A percentile compares a stretch with the other conserved stretches of the same genome.
phyloP scores from a whole-genome alignment of 179 eudicot genomes.

The Actinidia arguta region DNA sequence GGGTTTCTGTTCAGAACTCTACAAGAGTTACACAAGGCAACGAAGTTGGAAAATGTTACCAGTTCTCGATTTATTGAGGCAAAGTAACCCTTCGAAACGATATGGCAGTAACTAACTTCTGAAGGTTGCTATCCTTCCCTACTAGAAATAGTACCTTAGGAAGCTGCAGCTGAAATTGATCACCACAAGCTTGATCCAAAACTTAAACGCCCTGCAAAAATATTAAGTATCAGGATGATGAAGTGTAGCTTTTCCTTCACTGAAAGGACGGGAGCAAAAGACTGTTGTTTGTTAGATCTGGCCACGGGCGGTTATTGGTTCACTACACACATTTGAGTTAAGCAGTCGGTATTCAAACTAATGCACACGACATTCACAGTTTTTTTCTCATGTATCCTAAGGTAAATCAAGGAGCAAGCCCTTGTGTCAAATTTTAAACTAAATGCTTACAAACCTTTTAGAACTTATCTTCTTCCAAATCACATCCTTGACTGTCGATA shows the following conservation, averaged over 20 bases:
- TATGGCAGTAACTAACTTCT: conserved; percentile 7
- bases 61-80: conserved; percentile 5
- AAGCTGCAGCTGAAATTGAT: background rate
- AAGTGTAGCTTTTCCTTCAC: background rate
- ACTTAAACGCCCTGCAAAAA: conserved; percentile 22
- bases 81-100: conserved; percentile 21
- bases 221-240: background rate
- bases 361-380: background rate
- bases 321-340: background rate
- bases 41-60: conserved; percentile 3
- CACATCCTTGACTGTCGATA: conserved; percentile 21
- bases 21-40: background rate
- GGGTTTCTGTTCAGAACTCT: too few relatives aligned
- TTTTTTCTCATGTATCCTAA: background rate
- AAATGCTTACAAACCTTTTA: conserved; percentile 19
- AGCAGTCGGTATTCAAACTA: background rate
- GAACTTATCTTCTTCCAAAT: conserved; percentile 11
- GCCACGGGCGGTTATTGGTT: background rate
- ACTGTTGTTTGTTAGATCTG: background rate
- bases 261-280: background rate
- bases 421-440: background rate
- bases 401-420: conserved; percentile 6
- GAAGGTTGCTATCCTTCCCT: conserved; percentile 5
- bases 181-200: conserved; percentile 17
- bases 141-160: conserved; percentile 19